These are phyloP conservation scores for Calycina marina DNA, from an alignment of 2,329 filamentous ascomycete genomes.

Conservation along the genomic window DNA sequence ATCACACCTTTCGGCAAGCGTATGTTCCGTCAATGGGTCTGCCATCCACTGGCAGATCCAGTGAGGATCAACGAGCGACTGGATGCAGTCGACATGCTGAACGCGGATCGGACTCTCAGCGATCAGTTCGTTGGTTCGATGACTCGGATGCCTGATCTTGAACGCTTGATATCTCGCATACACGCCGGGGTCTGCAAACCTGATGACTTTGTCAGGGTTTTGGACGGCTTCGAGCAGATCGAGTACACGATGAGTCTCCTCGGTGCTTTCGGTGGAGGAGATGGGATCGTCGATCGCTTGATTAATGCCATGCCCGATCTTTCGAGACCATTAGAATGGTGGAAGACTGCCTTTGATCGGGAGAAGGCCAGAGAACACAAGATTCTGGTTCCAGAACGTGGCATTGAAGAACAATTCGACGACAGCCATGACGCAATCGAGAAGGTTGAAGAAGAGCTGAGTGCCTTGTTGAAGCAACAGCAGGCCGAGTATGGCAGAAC, in stretches of 20 bases:
- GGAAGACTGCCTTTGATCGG: slow-evolving; percentile 87
- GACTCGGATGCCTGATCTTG: slow-evolving; percentile 83
- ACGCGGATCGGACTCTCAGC: slow-evolving; percentile 64
- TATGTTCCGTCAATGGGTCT: slow-evolving; percentile 92
- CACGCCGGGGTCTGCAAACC: slow-evolving; percentile 83
- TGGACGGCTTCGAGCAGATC: slow-evolving; percentile 96
- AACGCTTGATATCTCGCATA: slow-evolving; percentile 84
- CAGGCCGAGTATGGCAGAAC: slow-evolving; percentile 55
- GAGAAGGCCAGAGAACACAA: slow-evolving; percentile 64
- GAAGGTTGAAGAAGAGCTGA: slow-evolving; percentile 58
- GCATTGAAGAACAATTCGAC: slow-evolving; percentile 88
- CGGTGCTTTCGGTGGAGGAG: slow-evolving; percentile 56
- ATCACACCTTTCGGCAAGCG: slow-evolving; percentile 96
- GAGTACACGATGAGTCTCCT: slow-evolving; percentile 84
- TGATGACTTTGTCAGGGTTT: slow-evolving; percentile 82
- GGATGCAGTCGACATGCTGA: slow-evolving; percentile 86
- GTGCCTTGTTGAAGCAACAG: slow-evolving; percentile 55
- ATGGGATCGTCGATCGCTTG: slow-evolving; percentile 72
- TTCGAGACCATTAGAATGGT: slow-evolving; percentile 57
- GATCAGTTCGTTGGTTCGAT: slow-evolving; percentile 83
- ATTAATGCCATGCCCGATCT: slow-evolving; percentile 79
- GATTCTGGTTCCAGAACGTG: slow-evolving; percentile 69
- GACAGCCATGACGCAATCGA: slow-evolving; percentile 62
- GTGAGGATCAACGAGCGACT: slow-evolving; percentile 82
- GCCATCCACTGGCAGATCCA: slow-evolving; percentile 80